These are phyloP conservation scores for Penicillium antarcticum DNA, from an alignment of 495 filamentous ascomycete species.

Conservation along the genomic window DNA sequence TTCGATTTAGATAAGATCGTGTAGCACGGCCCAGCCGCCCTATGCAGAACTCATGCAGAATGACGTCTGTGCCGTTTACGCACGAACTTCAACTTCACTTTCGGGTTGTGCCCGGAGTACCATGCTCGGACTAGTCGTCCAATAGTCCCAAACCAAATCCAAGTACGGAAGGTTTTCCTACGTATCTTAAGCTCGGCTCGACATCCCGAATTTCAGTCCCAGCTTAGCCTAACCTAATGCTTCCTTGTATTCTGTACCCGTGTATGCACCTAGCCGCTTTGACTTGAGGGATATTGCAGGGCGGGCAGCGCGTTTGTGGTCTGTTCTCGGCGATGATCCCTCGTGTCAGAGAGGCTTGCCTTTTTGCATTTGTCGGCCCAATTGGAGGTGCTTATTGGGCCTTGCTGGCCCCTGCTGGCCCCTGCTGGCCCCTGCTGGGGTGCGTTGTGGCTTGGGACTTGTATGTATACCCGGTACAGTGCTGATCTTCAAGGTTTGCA, in stretches of 20 bases:
- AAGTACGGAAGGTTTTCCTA: neutral
- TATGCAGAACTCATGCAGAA: conserved; percentile 11
- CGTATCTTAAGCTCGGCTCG: neutral
- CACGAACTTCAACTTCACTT: neutral
- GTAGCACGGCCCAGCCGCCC: neutral
- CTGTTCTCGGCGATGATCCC: conserved; percentile 2
- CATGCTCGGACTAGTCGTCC: neutral
- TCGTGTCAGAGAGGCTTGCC: neutral
- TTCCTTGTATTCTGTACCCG: no score
- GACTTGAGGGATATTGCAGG: neutral
- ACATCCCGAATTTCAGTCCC: neutral
- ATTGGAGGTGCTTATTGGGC: neutral
- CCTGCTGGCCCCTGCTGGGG: neutral
- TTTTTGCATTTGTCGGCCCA: neutral
- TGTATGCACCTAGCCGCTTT: conserved; percentile 7
- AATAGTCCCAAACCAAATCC: neutral
- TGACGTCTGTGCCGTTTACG: conserved; percentile 18
- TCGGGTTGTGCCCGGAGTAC: neutral
- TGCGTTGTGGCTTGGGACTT: neutral
- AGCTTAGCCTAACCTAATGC: no score
- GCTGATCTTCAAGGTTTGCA: conserved; percentile 3
- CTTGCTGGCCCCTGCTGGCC: no score
- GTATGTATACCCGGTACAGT: conserved; percentile 3
- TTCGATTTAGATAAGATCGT: conserved; percentile 5
- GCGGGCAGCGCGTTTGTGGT: neutral